Evolutionary conservation across 2,329 filamentous ascomycete genomes (phyloP).

Genomic region (Pyrenophora tritici-repentis): DNA sequence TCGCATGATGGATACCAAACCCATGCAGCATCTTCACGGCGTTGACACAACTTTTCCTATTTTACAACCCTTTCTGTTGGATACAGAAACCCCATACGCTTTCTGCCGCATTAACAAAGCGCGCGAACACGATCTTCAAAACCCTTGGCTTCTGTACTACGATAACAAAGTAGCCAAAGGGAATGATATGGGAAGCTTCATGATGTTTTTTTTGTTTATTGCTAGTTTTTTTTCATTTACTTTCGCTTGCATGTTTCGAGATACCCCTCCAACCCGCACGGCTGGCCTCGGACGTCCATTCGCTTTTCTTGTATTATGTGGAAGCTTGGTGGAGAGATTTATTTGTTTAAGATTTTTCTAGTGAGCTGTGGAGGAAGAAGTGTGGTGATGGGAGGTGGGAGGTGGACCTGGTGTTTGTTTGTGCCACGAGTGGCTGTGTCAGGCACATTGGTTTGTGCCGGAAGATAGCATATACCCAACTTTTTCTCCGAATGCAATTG

Average conservation of each 20-base stretch:
- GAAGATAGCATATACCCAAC: too few species aligned
- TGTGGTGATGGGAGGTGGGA: too few species aligned
- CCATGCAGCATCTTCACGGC: conserved; percentile 16
- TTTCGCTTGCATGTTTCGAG: conserved; percentile 33
- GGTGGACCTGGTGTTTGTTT: too few species aligned
- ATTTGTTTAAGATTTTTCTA: too few species aligned
- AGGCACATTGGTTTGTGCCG: too few species aligned
- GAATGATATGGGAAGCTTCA: neutral
- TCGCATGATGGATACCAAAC: conserved; percentile 16
- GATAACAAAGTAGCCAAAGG: neutral
- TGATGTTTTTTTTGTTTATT: conserved; percentile 12
- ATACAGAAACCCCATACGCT: conserved; percentile 16
- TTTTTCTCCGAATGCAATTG: neutral
- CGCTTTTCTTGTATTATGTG: conserved; percentile 19
- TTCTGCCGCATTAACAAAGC: neutral
- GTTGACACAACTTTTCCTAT: conserved; percentile 26
- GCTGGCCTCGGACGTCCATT: conserved; percentile 45
- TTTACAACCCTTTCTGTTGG: conserved; percentile 16
- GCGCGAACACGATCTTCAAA: too few species aligned
- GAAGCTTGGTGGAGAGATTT: too few species aligned
- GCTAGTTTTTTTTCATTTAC: conserved; percentile 5
- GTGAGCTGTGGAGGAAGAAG: too few species aligned
- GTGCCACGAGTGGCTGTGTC: too few species aligned
- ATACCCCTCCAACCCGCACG: conserved; percentile 36
- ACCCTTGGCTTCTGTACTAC: too few species aligned